These are phyloP conservation scores for Wickerhamomyces sydowiorum DNA, from an alignment of 805 yeast genomes.

Conservation along the genomic window DNA sequence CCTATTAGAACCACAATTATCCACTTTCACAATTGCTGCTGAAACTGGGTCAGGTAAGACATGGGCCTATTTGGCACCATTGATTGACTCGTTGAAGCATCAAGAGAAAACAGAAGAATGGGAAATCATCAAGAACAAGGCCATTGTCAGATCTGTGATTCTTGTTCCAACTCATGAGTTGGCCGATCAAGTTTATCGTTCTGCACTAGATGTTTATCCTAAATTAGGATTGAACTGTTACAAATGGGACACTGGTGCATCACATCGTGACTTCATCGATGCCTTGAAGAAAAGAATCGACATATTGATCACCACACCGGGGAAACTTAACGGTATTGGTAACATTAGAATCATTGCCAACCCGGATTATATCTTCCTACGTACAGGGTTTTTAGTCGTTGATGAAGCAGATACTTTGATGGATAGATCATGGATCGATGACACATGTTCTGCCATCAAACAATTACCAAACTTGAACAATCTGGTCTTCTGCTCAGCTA, in stretches of 20 bases:
- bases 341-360: slow-evolving; percentile 29
- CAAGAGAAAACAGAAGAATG: slow-evolving; percentile 36
- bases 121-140: slow-evolving; percentile 26
- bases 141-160: slow-evolving; percentile 64
- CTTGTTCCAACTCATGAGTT: slow-evolving; percentile 87
- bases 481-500: slow-evolving; percentile 80
- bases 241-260: slow-evolving; percentile 60
- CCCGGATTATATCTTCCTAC: slow-evolving; percentile 33
- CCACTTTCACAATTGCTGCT: slow-evolving; percentile 79
- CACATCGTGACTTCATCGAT: slow-evolving; percentile 46
- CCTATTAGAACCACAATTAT: slow-evolving; percentile 35
- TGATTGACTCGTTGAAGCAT: slow-evolving; percentile 60
- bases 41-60: slow-evolving; percentile 98
- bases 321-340: slow-evolving; percentile 44
- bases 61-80: slow-evolving; percentile 79
- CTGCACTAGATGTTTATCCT: slow-evolving; percentile 27
- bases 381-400: slow-evolving; percentile 59
- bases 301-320: slow-evolving; percentile 81
- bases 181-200: slow-evolving; percentile 66
- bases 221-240: slow-evolving; percentile 38
- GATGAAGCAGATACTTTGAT: slow-evolving; percentile 94
- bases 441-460: slow-evolving; percentile 52
- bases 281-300: slow-evolving; percentile 55
- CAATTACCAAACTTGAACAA: slow-evolving; percentile 50
- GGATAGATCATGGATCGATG: slow-evolving; percentile 71